Conservation (phyloP, 2,329 filamentous ascomycete genomes). For the Colletotrichum gloeosporioides region DNA sequence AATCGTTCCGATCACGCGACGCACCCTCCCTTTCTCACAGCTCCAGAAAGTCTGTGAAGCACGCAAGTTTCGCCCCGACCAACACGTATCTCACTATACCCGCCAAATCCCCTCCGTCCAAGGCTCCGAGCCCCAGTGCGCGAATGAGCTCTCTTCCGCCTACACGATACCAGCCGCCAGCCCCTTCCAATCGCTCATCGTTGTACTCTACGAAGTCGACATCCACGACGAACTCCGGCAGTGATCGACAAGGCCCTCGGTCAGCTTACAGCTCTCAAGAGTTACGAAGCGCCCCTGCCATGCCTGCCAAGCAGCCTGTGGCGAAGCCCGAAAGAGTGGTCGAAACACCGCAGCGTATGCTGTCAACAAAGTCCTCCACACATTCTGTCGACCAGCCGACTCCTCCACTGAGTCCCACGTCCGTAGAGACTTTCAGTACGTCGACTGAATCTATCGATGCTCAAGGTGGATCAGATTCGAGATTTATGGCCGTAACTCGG, state of each 20-base stretch:
- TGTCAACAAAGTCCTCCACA: constrained; percentile 3
- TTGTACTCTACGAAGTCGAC: constrained; percentile 41
- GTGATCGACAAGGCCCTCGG: constrained; percentile 34
- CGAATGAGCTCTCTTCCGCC: constrained; percentile 34
- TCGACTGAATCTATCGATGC: constrained; percentile 41
- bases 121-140: constrained; percentile 24
- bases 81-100: constrained; percentile 51
- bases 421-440: constrained; percentile 53
- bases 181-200: constrained; percentile 26
- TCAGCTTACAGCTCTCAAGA: constrained; percentile 40
- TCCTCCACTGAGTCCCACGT: constrained; percentile 57
- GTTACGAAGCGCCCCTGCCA: constrained; percentile 42
- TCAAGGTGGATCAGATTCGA: constrained; percentile 37
- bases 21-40: constrained; percentile 27
- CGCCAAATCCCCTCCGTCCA: constrained; percentile 24
- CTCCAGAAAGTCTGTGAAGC: constrained; percentile 40
- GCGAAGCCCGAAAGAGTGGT: not conserved
- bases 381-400: constrained; percentile 47
- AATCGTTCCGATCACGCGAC: constrained; percentile 22
- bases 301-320: constrained; percentile 27
- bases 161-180: constrained; percentile 18
- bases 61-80: constrained; percentile 43
- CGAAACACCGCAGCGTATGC: not conserved
- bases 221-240: constrained; percentile 39
- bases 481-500: constrained; percentile 62